phyloP scores from a whole-genome alignment of 2,329 filamentous ascomycete species.

The Aspergillus sp. region DNA sequence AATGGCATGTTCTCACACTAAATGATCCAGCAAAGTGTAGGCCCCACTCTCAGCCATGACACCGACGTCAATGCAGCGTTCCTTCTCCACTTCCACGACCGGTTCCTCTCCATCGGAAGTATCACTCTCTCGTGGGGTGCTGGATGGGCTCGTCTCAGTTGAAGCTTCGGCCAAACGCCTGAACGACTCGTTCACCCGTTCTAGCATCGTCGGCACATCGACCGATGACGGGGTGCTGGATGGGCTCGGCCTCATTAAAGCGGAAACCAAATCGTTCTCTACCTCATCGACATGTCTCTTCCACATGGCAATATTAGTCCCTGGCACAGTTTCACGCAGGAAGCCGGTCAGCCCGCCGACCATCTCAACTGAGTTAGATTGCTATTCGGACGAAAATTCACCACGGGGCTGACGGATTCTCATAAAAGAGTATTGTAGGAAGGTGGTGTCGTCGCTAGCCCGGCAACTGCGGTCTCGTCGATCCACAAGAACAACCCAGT shows the following conservation, averaged over 20 bases:
- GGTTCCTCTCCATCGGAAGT: too few species aligned
- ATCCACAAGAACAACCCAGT: slow-evolving; percentile 14
- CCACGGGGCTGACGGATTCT: slow-evolving; percentile 4
- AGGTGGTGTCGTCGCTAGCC: slow-evolving; percentile 3
- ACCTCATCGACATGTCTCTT: slow-evolving; percentile 8
- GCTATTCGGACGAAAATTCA: slow-evolving; percentile 8
- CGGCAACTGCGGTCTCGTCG: slow-evolving; percentile 1
- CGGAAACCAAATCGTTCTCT: slow-evolving; percentile 6
- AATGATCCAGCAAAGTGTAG: not conserved
- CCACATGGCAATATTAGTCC: slow-evolving; percentile 6
- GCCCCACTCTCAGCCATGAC: not conserved
- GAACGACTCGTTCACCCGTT: too few species aligned
- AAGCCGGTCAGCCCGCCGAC: slow-evolving; percentile 15
- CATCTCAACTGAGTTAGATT: slow-evolving; percentile 5
- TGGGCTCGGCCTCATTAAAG: not conserved
- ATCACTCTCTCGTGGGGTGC: too few species aligned
- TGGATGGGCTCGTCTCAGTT: too few species aligned
- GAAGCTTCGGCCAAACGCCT: too few species aligned
- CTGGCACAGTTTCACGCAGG: slow-evolving; percentile 11
- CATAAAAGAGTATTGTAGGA: slow-evolving; percentile 15
- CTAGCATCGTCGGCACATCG: too few species aligned
- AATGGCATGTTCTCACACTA: too few species aligned
- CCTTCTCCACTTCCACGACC: too few species aligned
- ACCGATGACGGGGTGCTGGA: too few species aligned
- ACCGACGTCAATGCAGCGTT: not conserved